Conservation (phyloP, 2,329 filamentous ascomycete species). For the Decorospora gaudefroyi region DNA sequence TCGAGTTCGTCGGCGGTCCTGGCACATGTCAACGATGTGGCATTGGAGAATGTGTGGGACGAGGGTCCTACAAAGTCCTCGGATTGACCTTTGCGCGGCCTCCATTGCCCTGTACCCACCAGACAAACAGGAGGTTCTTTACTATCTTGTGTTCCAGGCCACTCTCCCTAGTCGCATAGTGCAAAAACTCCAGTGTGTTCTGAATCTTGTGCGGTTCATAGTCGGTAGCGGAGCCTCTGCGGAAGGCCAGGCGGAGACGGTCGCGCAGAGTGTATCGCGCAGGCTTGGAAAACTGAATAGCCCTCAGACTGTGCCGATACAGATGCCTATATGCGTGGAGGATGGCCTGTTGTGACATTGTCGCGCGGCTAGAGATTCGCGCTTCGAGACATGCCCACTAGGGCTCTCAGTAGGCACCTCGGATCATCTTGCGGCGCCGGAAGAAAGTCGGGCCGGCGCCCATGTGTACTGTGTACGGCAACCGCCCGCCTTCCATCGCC, state of each 20-base stretch:
- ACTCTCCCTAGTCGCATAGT: constrained; percentile 63
- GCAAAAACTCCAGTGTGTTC: constrained; percentile 72
- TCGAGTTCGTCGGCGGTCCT: constrained; percentile 36
- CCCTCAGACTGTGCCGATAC: constrained; percentile 68
- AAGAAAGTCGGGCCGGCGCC: constrained; percentile 18
- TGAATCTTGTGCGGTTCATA: constrained; percentile 56
- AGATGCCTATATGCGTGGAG: constrained; percentile 71
- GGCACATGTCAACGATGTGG: constrained; percentile 1
- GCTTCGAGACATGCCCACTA: too few species aligned
- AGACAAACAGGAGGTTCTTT: constrained; percentile 65
- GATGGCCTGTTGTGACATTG: constrained; percentile 52
- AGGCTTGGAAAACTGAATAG: constrained; percentile 72
- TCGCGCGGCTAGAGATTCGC: constrained; percentile 8
- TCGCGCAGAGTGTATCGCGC: constrained; percentile 66
- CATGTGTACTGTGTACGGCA: too few species aligned
- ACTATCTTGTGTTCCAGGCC: constrained; percentile 75
- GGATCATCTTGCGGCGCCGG: constrained; percentile 21
- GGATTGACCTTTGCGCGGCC: constrained; percentile 36
- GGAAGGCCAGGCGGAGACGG: constrained; percentile 50
- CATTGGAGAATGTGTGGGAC: neutral
- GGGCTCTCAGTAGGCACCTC: too few species aligned
- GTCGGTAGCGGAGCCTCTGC: constrained; percentile 36
- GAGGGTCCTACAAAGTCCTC: constrained; percentile 26
- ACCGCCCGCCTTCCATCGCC: constrained; percentile 5
- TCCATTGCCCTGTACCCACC: constrained; percentile 51